Base-by-base conservation (phyloP, 176 grass and related monocot species). In the Aegilops speltoides region DNA sequence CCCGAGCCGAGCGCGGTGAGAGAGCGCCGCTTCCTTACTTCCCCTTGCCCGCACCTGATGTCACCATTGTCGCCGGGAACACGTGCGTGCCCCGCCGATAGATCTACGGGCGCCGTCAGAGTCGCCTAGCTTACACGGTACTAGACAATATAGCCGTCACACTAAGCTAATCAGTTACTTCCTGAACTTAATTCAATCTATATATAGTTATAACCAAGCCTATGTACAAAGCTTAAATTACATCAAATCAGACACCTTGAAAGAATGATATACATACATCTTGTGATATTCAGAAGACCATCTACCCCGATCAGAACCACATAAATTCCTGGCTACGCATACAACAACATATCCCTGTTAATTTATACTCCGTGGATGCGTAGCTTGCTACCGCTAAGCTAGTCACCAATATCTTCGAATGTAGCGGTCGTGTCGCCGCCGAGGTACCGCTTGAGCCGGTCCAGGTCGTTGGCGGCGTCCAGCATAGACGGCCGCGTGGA, bases 401-500 rank as follows among this genome's bases (percentile, higher is more conserved):
- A 40, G 7, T 81, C 82, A 80, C 59, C 82, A 60, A 75, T 73
- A 79, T 93, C 94, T 12, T 90, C 85, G 70, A 94, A 97, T 59
- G 96, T 98, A 31, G 92, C 93, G 6, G 92, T 85, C 12, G 87
- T 95, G 79, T 96, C 92, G 19, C 96, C 92, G 20, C 88, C 80
- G n/a, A 98, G 79, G 52, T 94, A 98, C 63, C 86, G 73, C 71
- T 98, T 98, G 19, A 98, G 82, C 19, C 94, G 84, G 73, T 94
- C 94, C 82, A 96, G 88, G 84, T 96, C 94, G 23, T 91, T 90
- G 19, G 94, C 96, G 0, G 83, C 92, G 62, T 96, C 90, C 82
- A 98, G 52, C 96, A 98, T 98, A 46, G 90, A 94, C 4, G 94
- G 93, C 46, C 96, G 82, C 67, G 71, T 82, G 10, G 90, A 85